Evolutionary conservation across 2,329 filamentous ascomycete genomes (phyloP), one percentile per base, ranked within the genome.

Genomic region (Pseudonectria foliicola): DNA sequence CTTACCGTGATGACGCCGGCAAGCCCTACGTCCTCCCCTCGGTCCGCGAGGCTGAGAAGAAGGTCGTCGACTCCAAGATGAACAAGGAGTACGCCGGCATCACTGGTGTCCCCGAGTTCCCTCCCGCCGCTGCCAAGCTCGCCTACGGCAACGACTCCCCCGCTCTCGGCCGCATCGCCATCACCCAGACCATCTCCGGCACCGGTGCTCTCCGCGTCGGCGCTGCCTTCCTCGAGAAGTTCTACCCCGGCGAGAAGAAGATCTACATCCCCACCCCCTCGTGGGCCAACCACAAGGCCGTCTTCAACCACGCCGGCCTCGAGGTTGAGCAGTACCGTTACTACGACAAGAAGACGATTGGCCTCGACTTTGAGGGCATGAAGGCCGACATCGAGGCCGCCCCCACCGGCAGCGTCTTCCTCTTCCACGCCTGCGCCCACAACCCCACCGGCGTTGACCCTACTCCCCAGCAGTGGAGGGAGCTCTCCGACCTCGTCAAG

Each of bases 1-100:
- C 92, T 59, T 98, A 98, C 79, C 88, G 92, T 59, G 92, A 96
- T 63, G 89, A 96, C 75, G 75, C 87, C 68, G 92, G 92, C 67
- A 95, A 96, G 77, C 92, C 92, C 43, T 96, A 90, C 65, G 90
- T 98, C 45, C 84, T 98, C 44, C 90, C 90, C 40, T 95, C 90
- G 31, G 92, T 98, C 42, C 81, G 80, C 61, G 68, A 82, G 55
- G 92, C 90, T 42, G 92, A 96, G 75, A 73, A 86, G 64, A 86
- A 87, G 71, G 77, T 95, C 45, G 73, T 95, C 44, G 69, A 81
- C 34, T 71, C 77, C 48, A 75, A 78, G 54, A 63, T 92, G 56
- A 92, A 96, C 77, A 95, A 96, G 75, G 92, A 96, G 68, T 96
- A 96, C 64, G 87, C 90, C 48, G 88, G 87, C 63, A 98, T 98